These are phyloP conservation scores for Daldinia caldariorum DNA, from an alignment of 495 filamentous ascomycete species.

Conservation along the genomic window DNA sequence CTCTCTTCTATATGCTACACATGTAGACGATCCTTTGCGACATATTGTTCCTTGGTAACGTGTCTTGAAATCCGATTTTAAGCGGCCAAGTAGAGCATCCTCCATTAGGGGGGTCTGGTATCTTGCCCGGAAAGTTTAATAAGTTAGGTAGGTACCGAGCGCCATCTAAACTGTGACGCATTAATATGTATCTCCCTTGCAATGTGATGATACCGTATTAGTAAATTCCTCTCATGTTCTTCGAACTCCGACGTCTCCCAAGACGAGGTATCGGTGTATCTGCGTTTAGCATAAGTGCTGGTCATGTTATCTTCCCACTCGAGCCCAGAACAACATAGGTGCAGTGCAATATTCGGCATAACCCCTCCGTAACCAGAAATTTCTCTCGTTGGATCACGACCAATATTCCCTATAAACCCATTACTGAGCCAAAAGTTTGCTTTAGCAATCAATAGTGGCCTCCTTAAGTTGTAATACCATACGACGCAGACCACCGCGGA, in stretches of 20 bases:
- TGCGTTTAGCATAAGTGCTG: background rate
- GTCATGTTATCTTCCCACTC: background rate
- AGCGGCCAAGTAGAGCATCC: background rate
- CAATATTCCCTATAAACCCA: background rate
- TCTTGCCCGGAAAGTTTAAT: background rate
- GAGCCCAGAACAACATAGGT: background rate
- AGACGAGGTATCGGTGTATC: background rate
- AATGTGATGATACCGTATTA: background rate
- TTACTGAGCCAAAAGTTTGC: conserved; percentile 4
- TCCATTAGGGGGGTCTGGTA: background rate
- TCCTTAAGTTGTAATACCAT: conserved; percentile 9
- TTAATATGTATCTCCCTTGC: background rate
- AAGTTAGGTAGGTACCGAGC: background rate
- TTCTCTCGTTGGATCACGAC: background rate
- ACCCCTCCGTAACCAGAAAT: background rate
- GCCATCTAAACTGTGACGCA: background rate
- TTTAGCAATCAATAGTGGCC: conserved; percentile 16
- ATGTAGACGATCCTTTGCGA: background rate
- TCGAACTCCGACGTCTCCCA: background rate
- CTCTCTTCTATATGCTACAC: background rate
- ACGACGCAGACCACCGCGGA: conserved; percentile 4
- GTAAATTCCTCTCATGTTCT: background rate
- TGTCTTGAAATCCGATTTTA: background rate
- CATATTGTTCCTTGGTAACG: background rate
- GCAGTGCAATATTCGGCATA: background rate